phyloP scores from a whole-genome alignment of 805 yeast genomes.

The Yarrowia deformans region DNA sequence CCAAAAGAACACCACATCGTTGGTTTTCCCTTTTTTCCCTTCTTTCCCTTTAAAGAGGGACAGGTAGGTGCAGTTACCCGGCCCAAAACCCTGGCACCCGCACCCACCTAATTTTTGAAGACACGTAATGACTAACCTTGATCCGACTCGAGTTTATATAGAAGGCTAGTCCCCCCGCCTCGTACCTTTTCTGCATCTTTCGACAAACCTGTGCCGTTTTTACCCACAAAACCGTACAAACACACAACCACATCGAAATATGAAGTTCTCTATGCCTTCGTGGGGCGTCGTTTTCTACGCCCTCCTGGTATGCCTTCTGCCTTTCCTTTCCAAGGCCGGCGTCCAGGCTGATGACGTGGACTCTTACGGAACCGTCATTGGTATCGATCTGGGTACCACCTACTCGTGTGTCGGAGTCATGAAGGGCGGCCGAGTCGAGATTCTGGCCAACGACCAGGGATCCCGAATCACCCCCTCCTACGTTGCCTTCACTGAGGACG shows the following conservation, averaged over 20 bases:
- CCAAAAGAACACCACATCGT: too few species aligned
- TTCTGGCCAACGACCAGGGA: constrained; percentile 95
- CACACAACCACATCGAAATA: constrained; percentile 29
- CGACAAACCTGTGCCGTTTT: constrained; percentile 34
- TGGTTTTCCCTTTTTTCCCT: too few species aligned
- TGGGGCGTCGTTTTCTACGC: constrained; percentile 51
- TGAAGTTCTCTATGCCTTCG: constrained; percentile 41
- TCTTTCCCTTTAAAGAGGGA: too few species aligned
- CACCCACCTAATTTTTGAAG: constrained; percentile 36
- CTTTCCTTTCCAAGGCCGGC: constrained; percentile 47
- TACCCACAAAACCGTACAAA: constrained; percentile 2
- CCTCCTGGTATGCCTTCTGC: constrained; percentile 50
- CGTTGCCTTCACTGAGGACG: constrained; percentile 91
- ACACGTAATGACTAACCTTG: constrained; percentile 39
- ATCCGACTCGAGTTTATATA: constrained; percentile 38
- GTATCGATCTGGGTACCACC: constrained; percentile 97
- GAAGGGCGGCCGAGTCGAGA: constrained; percentile 87
- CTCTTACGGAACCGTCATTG: constrained; percentile 65
- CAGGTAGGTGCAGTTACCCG: constrained; percentile 9
- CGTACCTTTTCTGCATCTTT: constrained; percentile 21
- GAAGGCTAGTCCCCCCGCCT: constrained; percentile 23
- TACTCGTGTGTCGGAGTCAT: constrained; percentile 95
- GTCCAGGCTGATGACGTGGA: constrained; percentile 51
- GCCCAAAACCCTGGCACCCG: constrained; percentile 24
- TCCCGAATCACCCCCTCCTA: constrained; percentile 96